Percentiles rank a stretch among this genome's conserved stretches.
These are phyloP conservation scores for Actinomortierella ambigua DNA, from an alignment of 371 early-diverging fungal species.

Conservation along the genomic window DNA sequence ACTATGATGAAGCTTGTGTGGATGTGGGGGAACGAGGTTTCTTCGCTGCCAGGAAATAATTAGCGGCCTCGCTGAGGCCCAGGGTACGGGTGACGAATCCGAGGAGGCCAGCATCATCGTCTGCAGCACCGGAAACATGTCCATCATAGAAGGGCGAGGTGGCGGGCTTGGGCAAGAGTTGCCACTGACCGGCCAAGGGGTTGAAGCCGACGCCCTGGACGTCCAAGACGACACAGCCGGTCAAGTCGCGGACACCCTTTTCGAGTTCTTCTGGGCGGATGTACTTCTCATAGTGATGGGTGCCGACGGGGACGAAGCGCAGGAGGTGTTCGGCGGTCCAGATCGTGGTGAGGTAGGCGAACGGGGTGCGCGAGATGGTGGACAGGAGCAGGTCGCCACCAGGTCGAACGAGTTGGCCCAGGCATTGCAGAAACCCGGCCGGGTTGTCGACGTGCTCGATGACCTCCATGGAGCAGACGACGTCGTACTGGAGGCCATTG, in stretches of 20 bases:
- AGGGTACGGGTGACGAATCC: no score
- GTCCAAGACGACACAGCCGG: constrained; percentile 30
- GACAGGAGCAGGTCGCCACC: constrained; percentile 82
- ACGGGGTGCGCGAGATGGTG: constrained; percentile 88
- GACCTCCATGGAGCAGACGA: constrained; percentile 88
- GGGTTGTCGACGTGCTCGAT: constrained; percentile 93
- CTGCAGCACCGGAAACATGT: no score
- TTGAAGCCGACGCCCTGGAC: constrained; percentile 46
- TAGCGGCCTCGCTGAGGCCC: no score
- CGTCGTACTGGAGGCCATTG: constrained; percentile 71
- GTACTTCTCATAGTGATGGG: constrained; percentile 90
- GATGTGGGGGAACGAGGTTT: no score
- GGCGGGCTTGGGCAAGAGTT: constrained; percentile 7
- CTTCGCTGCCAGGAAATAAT: constrained; percentile 29
- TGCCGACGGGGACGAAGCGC: constrained; percentile 81
- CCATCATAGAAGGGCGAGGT: no score
- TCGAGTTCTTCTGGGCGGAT: constrained; percentile 69
- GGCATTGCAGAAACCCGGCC: constrained; percentile 67
- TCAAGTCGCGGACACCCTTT: constrained; percentile 23
- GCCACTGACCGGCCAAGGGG: constrained; percentile 47
- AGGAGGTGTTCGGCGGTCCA: constrained; percentile 84
- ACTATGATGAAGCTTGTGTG: no score
- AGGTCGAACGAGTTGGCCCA: constrained; percentile 69
- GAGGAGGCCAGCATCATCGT: no score
- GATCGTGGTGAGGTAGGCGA: constrained; percentile 81